These are phyloP conservation scores for Suillus spraguei DNA, from an alignment of 768 basidiomycete genomes.

Conservation along the genomic window DNA sequence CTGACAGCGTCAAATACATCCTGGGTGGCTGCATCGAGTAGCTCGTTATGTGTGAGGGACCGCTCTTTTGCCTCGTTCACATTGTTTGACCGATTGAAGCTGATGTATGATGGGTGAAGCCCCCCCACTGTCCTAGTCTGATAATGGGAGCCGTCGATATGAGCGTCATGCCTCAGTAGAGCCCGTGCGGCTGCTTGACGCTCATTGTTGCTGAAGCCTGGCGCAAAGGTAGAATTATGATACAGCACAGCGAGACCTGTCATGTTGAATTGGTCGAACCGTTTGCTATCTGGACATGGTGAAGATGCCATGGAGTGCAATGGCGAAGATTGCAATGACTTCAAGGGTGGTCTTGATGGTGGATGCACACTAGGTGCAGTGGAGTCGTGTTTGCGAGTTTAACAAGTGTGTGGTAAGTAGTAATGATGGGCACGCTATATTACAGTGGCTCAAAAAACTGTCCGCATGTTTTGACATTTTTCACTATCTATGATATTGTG, in stretches of 20 bases:
- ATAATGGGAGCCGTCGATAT: slow-evolving; percentile 7
- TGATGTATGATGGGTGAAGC: slow-evolving; percentile 12
- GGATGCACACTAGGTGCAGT: not conserved
- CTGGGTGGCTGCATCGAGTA: not conserved
- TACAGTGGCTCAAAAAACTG: no score
- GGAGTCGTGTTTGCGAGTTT: not conserved
- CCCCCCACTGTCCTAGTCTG: slow-evolving; percentile 5
- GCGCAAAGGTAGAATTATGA: not conserved
- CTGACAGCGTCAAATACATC: slow-evolving; percentile 7
- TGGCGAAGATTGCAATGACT: not conserved
- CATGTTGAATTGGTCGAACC: slow-evolving; percentile 11
- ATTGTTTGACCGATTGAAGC: slow-evolving; percentile 7
- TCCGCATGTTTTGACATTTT: no score
- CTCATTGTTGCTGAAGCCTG: slow-evolving; percentile 6
- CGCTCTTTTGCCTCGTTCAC: not conserved
- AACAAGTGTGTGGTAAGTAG: not conserved
- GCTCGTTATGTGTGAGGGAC: not conserved
- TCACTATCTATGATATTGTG: no score
- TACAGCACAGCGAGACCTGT: slow-evolving; percentile 13
- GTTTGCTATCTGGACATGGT: not conserved
- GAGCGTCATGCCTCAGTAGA: slow-evolving; percentile 9
- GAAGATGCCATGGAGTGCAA: not conserved
- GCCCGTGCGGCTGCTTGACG: slow-evolving; percentile 3
- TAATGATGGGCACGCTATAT: no score
- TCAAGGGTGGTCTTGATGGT: not conserved